These are phyloP conservation scores for Scedosporium minutisporum DNA, from an alignment of 2,329 filamentous ascomycete species.

Conservation along the genomic window DNA sequence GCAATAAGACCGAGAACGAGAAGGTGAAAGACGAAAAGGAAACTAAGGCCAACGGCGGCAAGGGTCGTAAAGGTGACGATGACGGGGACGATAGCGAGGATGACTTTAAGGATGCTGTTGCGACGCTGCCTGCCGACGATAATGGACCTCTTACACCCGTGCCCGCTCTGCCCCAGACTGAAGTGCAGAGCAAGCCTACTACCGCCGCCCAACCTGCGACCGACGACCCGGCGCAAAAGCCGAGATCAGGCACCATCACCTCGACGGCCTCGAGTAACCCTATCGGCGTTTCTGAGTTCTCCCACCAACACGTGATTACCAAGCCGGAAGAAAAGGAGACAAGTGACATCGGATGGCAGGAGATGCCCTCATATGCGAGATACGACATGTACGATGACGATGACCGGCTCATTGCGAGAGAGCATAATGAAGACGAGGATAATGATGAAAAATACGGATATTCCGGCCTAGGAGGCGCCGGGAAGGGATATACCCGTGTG, in stretches of 20 bases:
- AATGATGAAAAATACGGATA: slow-evolving; percentile 61
- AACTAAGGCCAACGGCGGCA: background rate
- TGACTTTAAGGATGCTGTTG: slow-evolving; percentile 21
- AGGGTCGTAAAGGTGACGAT: background rate
- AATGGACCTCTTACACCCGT: slow-evolving; percentile 17
- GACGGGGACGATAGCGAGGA: slow-evolving; percentile 23
- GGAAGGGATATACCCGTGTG: slow-evolving; percentile 93
- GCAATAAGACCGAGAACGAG: too few relatives aligned
- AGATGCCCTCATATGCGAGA: slow-evolving; percentile 85
- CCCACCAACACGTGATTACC: slow-evolving; percentile 68
- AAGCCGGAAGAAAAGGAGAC: slow-evolving; percentile 45
- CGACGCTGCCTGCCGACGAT: slow-evolving; percentile 17
- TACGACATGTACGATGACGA: slow-evolving; percentile 96
- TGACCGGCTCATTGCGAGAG: slow-evolving; percentile 74
- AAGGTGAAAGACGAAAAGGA: background rate
- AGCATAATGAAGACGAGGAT: slow-evolving; percentile 65
- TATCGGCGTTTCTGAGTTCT: slow-evolving; percentile 65
- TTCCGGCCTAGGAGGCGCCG: slow-evolving; percentile 72
- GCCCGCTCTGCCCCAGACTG: slow-evolving; percentile 14
- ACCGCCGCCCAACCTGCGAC: slow-evolving; percentile 12
- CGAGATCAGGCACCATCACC: slow-evolving; percentile 16
- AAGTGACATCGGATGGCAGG: slow-evolving; percentile 73
- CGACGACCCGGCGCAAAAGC: slow-evolving; percentile 9
- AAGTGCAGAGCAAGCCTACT: slow-evolving; percentile 13
- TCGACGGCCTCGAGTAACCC: slow-evolving; percentile 27